These are phyloP conservation scores for Diaporthe sp. DNA, from an alignment of 2,329 filamentous ascomycete species.

Conservation along the genomic window DNA sequence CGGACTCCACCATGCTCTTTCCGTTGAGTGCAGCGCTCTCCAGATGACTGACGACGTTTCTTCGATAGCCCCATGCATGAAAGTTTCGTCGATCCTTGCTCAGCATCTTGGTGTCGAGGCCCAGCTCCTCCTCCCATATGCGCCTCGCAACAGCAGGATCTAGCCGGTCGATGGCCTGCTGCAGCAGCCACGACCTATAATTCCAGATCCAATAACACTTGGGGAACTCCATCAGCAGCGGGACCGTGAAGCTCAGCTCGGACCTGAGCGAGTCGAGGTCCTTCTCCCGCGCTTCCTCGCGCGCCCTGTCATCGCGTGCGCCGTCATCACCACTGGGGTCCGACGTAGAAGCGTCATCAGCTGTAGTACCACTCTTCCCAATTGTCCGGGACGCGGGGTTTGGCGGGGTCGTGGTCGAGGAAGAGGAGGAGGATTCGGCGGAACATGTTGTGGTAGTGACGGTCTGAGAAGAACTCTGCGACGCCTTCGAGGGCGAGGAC, in stretches of 20 bases:
- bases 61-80: slow-evolving; percentile 94
- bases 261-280: slow-evolving; percentile 71
- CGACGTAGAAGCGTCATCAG: slow-evolving; percentile 54
- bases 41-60: slow-evolving; percentile 81
- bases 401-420: slow-evolving; percentile 65
- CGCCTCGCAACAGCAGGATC: slow-evolving; percentile 67
- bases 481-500: slow-evolving; percentile 68
- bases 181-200: slow-evolving; percentile 88
- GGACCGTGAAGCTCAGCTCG: slow-evolving; percentile 87
- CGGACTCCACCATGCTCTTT: slow-evolving; percentile 78
- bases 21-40: slow-evolving; percentile 70
- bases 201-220: slow-evolving; percentile 99
- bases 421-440: slow-evolving; percentile 70
- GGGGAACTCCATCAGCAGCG: slow-evolving; percentile 85
- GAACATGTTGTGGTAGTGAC: slow-evolving; percentile 73
- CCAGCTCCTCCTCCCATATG: slow-evolving; percentile 89
- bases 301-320: slow-evolving; percentile 15
- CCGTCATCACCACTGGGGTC: slow-evolving; percentile 27
- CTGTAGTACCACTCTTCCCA: slow-evolving; percentile 71
- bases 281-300: slow-evolving; percentile 44
- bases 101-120: slow-evolving; percentile 89
- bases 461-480: slow-evolving; percentile 66
- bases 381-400: slow-evolving; percentile 60
- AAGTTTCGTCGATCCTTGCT: slow-evolving; percentile 90
- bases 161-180: slow-evolving; percentile 77